Percentiles rank a stretch among this genome's conserved stretches.
These are phyloP conservation scores for Colletotrichum coccodes DNA, from an alignment of 2,329 filamentous ascomycete genomes.

Conservation along the genomic window DNA sequence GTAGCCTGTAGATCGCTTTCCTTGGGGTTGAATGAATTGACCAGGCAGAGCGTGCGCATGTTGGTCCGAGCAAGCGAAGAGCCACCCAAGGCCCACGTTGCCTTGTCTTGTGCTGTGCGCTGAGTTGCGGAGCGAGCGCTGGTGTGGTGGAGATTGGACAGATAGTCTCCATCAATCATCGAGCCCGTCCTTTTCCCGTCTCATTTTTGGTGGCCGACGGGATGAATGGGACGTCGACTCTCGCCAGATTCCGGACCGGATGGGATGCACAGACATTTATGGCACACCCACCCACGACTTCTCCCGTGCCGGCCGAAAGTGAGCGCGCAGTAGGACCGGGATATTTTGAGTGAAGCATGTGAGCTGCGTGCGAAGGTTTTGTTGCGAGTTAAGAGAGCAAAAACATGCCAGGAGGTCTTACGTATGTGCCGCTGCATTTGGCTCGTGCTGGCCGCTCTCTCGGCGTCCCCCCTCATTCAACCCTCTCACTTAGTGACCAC, in stretches of 20 bases:
- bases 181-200: slow-evolving; percentile 15
- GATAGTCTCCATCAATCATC: slow-evolving; percentile 30
- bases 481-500: slow-evolving; percentile 1
- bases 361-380: neutral
- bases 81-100: slow-evolving; percentile 22
- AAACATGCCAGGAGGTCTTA: neutral
- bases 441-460: slow-evolving; percentile 27
- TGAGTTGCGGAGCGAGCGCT: slow-evolving; percentile 22
- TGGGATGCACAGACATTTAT: slow-evolving; percentile 15
- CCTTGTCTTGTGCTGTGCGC: slow-evolving; percentile 4
- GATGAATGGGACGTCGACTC: neutral
- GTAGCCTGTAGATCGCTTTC: slow-evolving; percentile 28
- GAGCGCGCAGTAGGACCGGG: neutral
- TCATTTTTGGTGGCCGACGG: slow-evolving; percentile 24
- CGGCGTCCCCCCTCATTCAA: slow-evolving; percentile 15
- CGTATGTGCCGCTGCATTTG: slow-evolving; percentile 12
- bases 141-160: slow-evolving; percentile 25
- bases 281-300: neutral
- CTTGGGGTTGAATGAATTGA: slow-evolving; percentile 27
- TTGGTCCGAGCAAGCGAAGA: slow-evolving; percentile 22
- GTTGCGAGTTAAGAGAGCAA: neutral
- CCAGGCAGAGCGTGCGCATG: slow-evolving; percentile 3
- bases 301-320: slow-evolving; percentile 20
- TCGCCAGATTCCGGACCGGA: slow-evolving; percentile 23
- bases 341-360: slow-evolving; percentile 2